Base-by-base conservation (phyloP, 371 early-diverging fungal species). In the Circinella minor region DNA sequence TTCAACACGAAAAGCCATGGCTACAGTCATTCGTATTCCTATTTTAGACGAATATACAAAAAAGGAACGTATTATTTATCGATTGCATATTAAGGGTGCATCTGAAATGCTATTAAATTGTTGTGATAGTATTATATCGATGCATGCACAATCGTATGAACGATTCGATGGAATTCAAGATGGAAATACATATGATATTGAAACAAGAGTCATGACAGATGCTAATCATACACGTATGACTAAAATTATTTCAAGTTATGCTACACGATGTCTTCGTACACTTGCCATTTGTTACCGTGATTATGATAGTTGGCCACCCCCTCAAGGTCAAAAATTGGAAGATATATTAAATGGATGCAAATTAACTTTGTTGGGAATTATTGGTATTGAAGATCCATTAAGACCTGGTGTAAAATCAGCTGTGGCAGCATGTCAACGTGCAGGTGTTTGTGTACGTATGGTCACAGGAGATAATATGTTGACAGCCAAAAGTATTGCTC, bases 1-100 rank as follows among this genome's bases (percentile, higher is more conserved):
- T 20, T 93, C 94, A 4, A 88, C 92, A 36, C 81, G 88, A 59
- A 97, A 98, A 81, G 80, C 90, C 55, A 97, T 96, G 97, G 83
- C 89, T 3, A 92, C 94, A 3, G 82, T 95, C 27, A 81, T 94
- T n/a, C 81, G 88, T 54, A 80, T 90, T 8, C 67, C 74, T 9
- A 69, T 67, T 8, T 47, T 61, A 4, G 70, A 70, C 51, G 61
- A 69, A 51, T 14, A 59, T n/a, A 76, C 61, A 65, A 74, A 67
- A 65, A 67, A 43, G 55, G 73, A 78, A 65, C 62, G 51, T 4
- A 61, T 48, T 9, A 49, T 69, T 2, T 93, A 88, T 74, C 85
- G 93, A 36, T 67, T 93, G 5, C 90, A 91, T 67, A 81, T 90
- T 66, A 97, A 97, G 78, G 97, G 96, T 34, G 97, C 96, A 6